Evolutionary conservation across 1,284 basidiomycete species (phyloP), one percentile per base, ranked within the genome.

Genomic region (Leccinum subrobustum): DNA sequence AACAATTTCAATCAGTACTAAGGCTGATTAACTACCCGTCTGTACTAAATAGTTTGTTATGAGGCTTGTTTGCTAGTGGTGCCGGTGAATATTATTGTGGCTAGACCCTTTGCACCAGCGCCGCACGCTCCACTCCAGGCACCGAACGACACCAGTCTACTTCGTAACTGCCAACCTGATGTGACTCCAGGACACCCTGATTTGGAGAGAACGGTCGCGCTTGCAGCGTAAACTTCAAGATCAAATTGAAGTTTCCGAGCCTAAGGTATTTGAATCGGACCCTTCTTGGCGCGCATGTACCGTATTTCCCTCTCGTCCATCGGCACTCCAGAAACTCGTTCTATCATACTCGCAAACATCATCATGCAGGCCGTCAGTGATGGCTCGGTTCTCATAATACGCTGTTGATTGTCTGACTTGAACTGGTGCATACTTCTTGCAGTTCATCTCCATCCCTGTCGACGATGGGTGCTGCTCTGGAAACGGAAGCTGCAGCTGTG

Each of bases 391-490:
- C 44, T 47, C 20, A 47, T 11, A n/a, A 27, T 37, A 20, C 14
- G 52, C 7, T 23, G 25, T 20, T 47, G 44, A 47, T 44, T 12
- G 35, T 7, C 6, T 9, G 48, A 29, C 54, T n/a, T 37, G 35
- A 44, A 18, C 57, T 60, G 54, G 60, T 33, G 29, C 2, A 25
- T 3, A 11, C 5, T n/a, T 50, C 4, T 47, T 54, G 25, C 11
- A 69, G 68, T 25, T 62, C 56, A 61, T 18, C 54, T 57, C 70
- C 51, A 61, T 68, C 61, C 68, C 63, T 29, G 62, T 70, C 8
- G 70, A 69, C 60, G 52, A 70, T n/a, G 61, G 68, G 23, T 69
- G 67, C 68, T 72, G 70, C 62, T 14, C 55, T 25, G 29, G 48
- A 55, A 7, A 37, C 18, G 11, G 50, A 0, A 2, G 20, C 3